Evolutionary conservation across 495 filamentous ascomycete genomes (phyloP).

Genomic region (Talaromyces ruber): DNA sequence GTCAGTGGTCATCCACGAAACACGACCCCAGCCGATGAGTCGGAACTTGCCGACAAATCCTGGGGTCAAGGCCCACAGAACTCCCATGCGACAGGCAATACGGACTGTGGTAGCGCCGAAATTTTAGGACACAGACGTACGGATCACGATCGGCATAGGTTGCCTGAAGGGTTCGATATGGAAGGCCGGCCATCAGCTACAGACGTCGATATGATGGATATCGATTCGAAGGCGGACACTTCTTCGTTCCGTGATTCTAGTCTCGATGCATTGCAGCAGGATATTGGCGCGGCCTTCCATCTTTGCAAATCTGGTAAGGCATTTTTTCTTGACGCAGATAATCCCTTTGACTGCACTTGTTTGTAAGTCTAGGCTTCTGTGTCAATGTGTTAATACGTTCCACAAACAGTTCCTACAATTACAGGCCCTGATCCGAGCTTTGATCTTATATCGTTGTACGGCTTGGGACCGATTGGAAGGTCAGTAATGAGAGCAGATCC

Average conservation of each 20-base stretch:
- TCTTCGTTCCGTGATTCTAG: constrained; percentile 14
- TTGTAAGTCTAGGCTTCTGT: constrained; percentile 19
- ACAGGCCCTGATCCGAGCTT: constrained; percentile 50
- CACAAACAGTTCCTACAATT: constrained; percentile 31
- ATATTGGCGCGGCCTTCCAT: constrained; percentile 40
- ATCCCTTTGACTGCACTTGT: constrained; percentile 18
- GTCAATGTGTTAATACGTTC: constrained; percentile 36
- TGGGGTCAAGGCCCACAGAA: constrained; percentile 17
- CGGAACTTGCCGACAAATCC: constrained; percentile 22
- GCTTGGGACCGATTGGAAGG: constrained; percentile 49
- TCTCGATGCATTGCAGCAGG: constrained; percentile 36
- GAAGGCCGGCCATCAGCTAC: not conserved
- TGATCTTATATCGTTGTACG: constrained; percentile 58
- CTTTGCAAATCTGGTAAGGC: constrained; percentile 43
- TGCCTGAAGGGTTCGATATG: not conserved
- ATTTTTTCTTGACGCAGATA: constrained; percentile 22
- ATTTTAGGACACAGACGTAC: constrained; percentile 25
- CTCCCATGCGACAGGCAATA: constrained; percentile 7
- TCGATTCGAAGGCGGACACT: constrained; percentile 18
- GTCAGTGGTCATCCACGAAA: constrained; percentile 27
- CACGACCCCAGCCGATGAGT: constrained; percentile 23
- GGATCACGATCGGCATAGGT: constrained; percentile 25
- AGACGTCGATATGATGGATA: constrained; percentile 30
- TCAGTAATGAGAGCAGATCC: constrained; percentile 59
- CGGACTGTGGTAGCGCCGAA: constrained; percentile 10